Base-by-base conservation (phyloP, 2,329 filamentous ascomycete genomes). In the Tolypocladium tundrense region DNA sequence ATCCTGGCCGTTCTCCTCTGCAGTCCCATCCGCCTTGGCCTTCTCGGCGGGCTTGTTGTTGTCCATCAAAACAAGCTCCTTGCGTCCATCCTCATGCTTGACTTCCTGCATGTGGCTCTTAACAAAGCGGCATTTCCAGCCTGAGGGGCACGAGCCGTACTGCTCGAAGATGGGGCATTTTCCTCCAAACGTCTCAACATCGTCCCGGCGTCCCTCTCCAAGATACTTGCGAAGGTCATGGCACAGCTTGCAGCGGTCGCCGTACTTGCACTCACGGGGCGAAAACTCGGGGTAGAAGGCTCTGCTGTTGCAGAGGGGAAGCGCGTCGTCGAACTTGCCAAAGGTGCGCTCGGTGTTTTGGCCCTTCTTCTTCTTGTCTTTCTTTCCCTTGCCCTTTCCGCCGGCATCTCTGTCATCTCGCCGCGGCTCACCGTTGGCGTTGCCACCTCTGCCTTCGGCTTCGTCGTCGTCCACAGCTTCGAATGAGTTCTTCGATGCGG, bases 111-210 rank as follows among this genome's bases (percentile, higher is more conserved):
- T 94, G 73, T 99, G 94, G 61, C 90, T 95, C 61, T 82, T 82
- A 40, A 90, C 88, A 68, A 97, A 96, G 27, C 93, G 88, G 70
- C 94, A 99, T 70, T 93, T 96, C 92, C 93, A 99, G 7, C 94
- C 94, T 16, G 88, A 84, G 54, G 83, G 81, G 66, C 94, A 99
- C 61, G 79, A 84, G 14, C 92, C 92, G 62, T 87, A 83, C 19
- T 79, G 77, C 63, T 90, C 86, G 71, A 85, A 97, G 10, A 96
- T 82, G 0, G 92, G 93, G 68, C 94, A 99, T 61, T 87, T 79
- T 8, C 90, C 88, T 48, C 79, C 80, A 66, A 96, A 88, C 0
- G 88, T 90, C 6, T 81, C 80, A 43, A 97, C 78, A 67, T 97
- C 90, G 60, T 84, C 84, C 51, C 90, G 85, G 63, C 93, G 92